A percentile compares a stretch with the other conserved stretches of the same genome.
Conservation (phyloP, 305 asterid genomes). For the Solanum hybrid region DNA sequence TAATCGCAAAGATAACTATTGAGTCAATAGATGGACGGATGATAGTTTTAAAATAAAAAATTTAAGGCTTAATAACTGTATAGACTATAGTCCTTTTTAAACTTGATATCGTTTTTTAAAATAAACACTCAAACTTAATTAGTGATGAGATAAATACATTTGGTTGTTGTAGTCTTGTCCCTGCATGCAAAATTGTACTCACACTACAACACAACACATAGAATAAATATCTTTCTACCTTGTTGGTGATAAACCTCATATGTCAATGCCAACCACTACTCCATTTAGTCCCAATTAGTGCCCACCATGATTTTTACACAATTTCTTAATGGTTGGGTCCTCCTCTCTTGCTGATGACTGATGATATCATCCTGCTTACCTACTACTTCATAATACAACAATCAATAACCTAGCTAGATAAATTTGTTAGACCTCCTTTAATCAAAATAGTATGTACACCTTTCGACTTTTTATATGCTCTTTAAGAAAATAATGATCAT, state of each 20-base stretch:
- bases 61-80: too few species aligned
- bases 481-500: not conserved
- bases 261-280: not conserved
- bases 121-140: not conserved
- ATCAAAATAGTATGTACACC: not conserved
- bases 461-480: not conserved
- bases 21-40: not conserved
- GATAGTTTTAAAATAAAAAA: too few species aligned
- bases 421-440: not conserved
- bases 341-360: not conserved
- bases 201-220: not conserved
- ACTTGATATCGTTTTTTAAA: rapidly evolving
- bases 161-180: not conserved
- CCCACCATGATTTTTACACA: not conserved
- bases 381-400: not conserved
- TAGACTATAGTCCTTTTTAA: too few species aligned
- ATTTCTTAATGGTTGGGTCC: not conserved
- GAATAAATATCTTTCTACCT: not conserved
- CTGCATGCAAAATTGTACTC: not conserved
- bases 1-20: too few species aligned
- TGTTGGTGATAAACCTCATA: not conserved
- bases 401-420: not conserved
- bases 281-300: not conserved
- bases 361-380: not conserved
- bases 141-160: too few species aligned